phyloP scores from a whole-genome alignment of 2,329 filamentous ascomycete genomes.

The Epichloe hybrida region DNA sequence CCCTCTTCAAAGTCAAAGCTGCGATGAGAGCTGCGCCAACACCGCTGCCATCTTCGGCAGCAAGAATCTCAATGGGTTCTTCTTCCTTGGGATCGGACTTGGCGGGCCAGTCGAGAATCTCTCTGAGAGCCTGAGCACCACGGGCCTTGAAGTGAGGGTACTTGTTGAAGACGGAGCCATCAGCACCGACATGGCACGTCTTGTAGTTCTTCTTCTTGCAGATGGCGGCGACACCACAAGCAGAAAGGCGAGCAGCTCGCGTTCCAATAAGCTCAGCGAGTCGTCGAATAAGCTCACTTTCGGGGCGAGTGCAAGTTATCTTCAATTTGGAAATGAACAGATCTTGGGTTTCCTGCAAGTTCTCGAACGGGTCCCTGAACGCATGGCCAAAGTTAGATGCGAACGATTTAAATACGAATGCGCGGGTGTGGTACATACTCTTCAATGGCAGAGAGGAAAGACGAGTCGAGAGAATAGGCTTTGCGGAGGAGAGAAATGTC shows the following conservation, averaged over 20 bases:
- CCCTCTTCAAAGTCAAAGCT: constrained; percentile 50
- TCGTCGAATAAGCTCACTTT: constrained; percentile 80
- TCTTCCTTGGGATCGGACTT: constrained; percentile 57
- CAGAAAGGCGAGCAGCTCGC: constrained; percentile 80
- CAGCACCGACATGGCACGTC: constrained; percentile 85
- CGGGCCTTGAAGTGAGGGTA: constrained; percentile 96
- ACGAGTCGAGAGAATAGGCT: constrained; percentile 81
- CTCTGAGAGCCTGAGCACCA: constrained; percentile 75
- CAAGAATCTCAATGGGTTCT: constrained; percentile 76
- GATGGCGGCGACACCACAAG: constrained; percentile 91
- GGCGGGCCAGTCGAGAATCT: constrained; percentile 87
- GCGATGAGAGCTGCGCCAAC: constrained; percentile 96
- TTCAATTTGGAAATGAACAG: constrained; percentile 65
- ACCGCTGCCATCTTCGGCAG: constrained; percentile 90
- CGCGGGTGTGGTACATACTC: constrained; percentile 41
- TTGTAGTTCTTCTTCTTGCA: constrained; percentile 90
- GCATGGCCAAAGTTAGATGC: not conserved
- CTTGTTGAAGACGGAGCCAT: constrained; percentile 97
- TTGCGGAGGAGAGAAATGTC: constrained; percentile 70
- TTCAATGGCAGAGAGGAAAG: constrained; percentile 86
- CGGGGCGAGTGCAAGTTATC: constrained; percentile 56
- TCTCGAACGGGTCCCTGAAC: constrained; percentile 81
- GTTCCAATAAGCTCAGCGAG: constrained; percentile 91
- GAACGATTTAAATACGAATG: not conserved
- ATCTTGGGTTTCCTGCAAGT: constrained; percentile 77